Conservation (phyloP, 352 stramenopile genomes). For the Pythium aquatile region DNA sequence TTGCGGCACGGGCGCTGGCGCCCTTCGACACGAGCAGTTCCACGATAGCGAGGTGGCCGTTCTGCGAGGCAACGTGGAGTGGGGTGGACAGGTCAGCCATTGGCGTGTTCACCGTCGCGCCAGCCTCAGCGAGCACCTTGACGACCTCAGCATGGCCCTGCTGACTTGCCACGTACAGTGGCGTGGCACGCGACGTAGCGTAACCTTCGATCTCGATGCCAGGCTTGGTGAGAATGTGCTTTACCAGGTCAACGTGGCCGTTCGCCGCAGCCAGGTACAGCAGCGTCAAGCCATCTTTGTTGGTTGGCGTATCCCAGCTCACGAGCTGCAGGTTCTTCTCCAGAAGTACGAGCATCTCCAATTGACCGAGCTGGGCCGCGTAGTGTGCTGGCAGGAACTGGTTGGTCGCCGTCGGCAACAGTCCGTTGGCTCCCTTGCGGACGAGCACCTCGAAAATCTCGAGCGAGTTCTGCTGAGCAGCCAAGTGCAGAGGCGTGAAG, state of each 20-base stretch:
- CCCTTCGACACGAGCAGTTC: conserved; percentile 53
- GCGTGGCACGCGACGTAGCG: conserved; percentile 35
- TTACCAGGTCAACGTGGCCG: conserved; percentile 22
- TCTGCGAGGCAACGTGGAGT: conserved; percentile 78
- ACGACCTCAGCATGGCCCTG: conserved; percentile 38
- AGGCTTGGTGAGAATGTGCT: conserved; percentile 16
- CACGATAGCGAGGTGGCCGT: conserved; percentile 60
- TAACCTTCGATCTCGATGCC: conserved; percentile 25
- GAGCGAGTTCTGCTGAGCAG: conserved; percentile 21
- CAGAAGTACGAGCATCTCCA: conserved; percentile 24
- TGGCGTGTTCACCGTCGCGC: conserved; percentile 32
- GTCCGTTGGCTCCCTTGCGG: conserved; percentile 22
- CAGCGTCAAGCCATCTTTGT: conserved; percentile 26
- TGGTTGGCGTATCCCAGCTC: conserved; percentile 26
- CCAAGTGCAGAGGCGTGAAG: conserved; percentile 30
- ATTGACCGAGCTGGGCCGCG: conserved; percentile 25
- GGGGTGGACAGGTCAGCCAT: conserved; percentile 79
- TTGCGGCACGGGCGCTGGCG: conserved; percentile 40
- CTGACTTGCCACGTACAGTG: conserved; percentile 64
- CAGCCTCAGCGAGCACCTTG: conserved; percentile 15
- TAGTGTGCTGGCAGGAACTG: conserved; percentile 28
- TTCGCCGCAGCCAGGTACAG: conserved; percentile 27
- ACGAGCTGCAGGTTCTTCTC: conserved; percentile 27
- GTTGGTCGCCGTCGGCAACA: conserved; percentile 22
- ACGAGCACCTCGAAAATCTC: conserved; percentile 26